These are phyloP conservation scores for Fusarium tricinctum DNA, from an alignment of 2,329 filamentous ascomycete genomes.

Conservation along the genomic window DNA sequence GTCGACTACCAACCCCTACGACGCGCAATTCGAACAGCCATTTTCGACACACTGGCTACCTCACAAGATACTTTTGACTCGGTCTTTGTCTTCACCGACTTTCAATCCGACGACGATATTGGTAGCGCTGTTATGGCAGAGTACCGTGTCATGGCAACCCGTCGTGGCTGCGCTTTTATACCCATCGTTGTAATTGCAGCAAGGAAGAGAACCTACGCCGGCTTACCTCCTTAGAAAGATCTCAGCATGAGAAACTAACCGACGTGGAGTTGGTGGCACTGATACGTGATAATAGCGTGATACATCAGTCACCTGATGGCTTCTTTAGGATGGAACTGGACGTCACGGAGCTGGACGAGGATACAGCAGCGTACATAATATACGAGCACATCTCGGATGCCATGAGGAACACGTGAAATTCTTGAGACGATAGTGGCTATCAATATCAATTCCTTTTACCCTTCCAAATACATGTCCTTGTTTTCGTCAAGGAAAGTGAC, in stretches of 20 bases:
- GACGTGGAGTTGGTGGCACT: not conserved
- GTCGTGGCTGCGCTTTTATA: not conserved
- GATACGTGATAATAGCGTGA: not conserved
- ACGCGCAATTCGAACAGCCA: not conserved
- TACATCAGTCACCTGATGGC: not conserved
- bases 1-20: not conserved
- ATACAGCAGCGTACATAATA: not conserved
- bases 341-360: not conserved
- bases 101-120: not conserved
- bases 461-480: no score
- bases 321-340: not conserved
- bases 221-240: not conserved
- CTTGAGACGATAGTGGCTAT: no score
- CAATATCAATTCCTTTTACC: no score
- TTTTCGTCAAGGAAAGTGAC: no score
- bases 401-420: not conserved
- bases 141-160: not conserved
- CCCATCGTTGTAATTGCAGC: not conserved
- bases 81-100: not conserved
- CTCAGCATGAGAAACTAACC: not conserved
- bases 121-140: not conserved
- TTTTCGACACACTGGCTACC: not conserved
- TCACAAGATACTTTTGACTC: not conserved
- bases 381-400: not conserved
- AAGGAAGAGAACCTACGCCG: constrained; percentile 2